phyloP scores from a whole-genome alignment of 768 basidiomycete genomes.

The Termitomyces sp. region DNA sequence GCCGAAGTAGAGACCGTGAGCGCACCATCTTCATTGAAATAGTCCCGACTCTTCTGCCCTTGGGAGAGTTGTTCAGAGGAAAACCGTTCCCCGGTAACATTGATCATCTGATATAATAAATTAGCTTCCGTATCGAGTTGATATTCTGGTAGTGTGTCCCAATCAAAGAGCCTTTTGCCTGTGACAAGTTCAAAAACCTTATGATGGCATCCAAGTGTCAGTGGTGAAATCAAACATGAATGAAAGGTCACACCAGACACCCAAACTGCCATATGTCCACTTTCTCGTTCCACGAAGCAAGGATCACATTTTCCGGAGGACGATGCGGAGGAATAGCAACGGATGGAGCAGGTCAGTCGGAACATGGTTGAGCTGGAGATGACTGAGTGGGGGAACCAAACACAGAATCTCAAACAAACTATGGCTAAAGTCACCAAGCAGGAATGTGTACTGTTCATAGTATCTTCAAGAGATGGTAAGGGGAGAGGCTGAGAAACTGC shows the following conservation, averaged over 20 bases:
- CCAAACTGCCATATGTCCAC: not conserved
- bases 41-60: not conserved
- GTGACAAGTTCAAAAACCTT: not conserved
- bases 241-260: not conserved
- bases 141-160: not conserved
- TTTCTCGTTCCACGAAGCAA: not conserved
- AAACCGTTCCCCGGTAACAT: not conserved
- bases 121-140: not conserved
- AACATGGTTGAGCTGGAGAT: not conserved
- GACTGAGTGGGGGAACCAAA: not conserved
- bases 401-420: not conserved
- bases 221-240: not conserved
- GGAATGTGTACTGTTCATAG: no score
- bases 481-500: no score
- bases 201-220: not conserved
- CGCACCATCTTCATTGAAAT: not conserved
- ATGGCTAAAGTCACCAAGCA: not conserved
- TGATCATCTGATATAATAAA: not conserved
- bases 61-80: not conserved
- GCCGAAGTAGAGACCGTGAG: not conserved
- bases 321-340: not conserved
- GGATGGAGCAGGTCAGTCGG: not conserved
- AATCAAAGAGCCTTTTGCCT: not conserved
- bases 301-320: not conserved
- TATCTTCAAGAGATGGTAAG: no score